A percentile compares a stretch with the other conserved stretches of the same genome.
Evolutionary conservation across 2,329 filamentous ascomycete genomes (phyloP).

Genomic region (Cladophialophora yegresii): DNA sequence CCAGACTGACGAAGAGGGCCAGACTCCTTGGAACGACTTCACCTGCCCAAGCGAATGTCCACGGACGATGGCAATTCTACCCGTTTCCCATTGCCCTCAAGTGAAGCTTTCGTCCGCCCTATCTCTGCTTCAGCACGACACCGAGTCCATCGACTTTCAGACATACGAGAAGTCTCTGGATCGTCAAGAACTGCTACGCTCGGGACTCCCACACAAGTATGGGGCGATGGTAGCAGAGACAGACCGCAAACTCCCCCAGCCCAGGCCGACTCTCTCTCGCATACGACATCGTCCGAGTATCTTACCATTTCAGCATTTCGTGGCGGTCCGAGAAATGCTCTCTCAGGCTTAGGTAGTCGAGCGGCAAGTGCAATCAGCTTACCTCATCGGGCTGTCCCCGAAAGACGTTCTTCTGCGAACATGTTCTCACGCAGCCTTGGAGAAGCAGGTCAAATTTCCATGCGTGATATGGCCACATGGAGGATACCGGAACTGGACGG

Average conservation of each 20-base stretch:
- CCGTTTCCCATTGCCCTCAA: conserved; percentile 21
- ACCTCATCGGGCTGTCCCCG: conserved; percentile 31
- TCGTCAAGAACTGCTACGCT: conserved; percentile 27
- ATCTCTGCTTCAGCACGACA: conserved; percentile 31
- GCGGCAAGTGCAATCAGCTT: conserved; percentile 34
- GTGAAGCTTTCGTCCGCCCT: conserved; percentile 28
- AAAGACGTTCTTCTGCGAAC: conserved; percentile 34
- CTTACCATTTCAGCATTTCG: conserved; percentile 24
- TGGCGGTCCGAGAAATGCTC: conserved; percentile 4
- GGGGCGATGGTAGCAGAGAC: conserved; percentile 25
- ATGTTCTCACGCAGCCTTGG: conserved; percentile 29
- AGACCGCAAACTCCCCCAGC: conserved; percentile 19
- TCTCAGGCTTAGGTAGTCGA: conserved; percentile 24
- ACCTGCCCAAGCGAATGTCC: conserved; percentile 25
- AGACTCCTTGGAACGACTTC: conserved; percentile 22
- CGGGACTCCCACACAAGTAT: conserved; percentile 2
- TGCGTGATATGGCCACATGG: conserved; percentile 36
- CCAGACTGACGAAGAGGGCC: conserved; percentile 9
- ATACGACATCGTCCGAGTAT: conserved; percentile 30
- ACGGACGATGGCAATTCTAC: conserved; percentile 23
- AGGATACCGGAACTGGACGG: conserved; percentile 30
- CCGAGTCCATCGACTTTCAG: conserved; percentile 32
- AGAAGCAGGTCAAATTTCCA: conserved; percentile 27
- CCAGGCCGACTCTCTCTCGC: conserved; percentile 23
- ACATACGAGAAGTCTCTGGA: conserved; percentile 34